Percentiles rank a stretch among this genome's conserved stretches.
Evolutionary conservation across 768 basidiomycete species (phyloP).

Genomic region (Phanerochaete carnosa): DNA sequence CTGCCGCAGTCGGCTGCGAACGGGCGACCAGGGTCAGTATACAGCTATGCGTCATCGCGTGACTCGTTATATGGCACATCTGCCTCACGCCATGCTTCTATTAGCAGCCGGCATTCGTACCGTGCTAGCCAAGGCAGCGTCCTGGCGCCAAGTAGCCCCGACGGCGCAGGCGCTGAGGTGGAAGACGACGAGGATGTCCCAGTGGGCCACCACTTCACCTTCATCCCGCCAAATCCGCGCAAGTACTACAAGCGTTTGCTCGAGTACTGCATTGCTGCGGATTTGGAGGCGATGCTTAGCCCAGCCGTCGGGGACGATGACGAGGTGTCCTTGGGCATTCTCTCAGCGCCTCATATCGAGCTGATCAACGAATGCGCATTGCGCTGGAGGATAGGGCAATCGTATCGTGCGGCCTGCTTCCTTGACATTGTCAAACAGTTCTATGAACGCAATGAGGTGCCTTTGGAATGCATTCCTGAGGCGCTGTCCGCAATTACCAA

Average conservation of each 20-base stretch:
- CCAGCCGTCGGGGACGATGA: conserved; percentile 92
- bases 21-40: conserved; percentile 56
- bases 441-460: conserved; percentile 87
- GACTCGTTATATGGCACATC: conserved; percentile 20
- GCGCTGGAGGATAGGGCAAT: conserved; percentile 84
- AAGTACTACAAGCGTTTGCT: conserved; percentile 83
- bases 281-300: conserved; percentile 86
- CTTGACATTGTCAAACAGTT: conserved; percentile 82
- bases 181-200: conserved; percentile 68
- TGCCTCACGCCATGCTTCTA: conserved; percentile 49
- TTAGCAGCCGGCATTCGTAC: conserved; percentile 67
- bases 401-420: conserved; percentile 77
- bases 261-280: conserved; percentile 76
- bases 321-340: conserved; percentile 90
- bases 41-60: conserved; percentile 33
- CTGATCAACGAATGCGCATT: conserved; percentile 85
- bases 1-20: conserved; percentile 27
- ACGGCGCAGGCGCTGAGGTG: conserved; percentile 36
- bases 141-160: conserved; percentile 30
- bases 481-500: conserved; percentile 74
- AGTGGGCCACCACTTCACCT: conserved; percentile 79
- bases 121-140: conserved; percentile 16
- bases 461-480: conserved; percentile 92
- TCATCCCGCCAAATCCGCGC: conserved; percentile 85
- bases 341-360: conserved; percentile 75